Conservation (phyloP, 2,329 filamentous ascomycete species). For the Waltergamsia citrina region DNA sequence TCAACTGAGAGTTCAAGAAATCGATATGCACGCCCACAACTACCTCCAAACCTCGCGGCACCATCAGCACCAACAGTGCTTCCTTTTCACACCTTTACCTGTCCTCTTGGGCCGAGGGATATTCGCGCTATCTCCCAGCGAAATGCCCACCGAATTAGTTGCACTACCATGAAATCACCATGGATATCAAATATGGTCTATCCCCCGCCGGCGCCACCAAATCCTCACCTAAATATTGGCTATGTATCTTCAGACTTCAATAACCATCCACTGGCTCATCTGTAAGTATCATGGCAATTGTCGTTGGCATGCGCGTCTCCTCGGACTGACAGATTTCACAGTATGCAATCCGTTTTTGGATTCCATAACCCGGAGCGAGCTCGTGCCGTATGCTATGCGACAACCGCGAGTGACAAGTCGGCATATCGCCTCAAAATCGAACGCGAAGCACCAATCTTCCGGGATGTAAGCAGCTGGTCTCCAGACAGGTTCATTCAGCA, state of each 20-base stretch:
- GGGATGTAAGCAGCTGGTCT: conserved; percentile 80
- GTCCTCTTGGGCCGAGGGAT: conserved; percentile 81
- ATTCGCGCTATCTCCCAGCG: conserved; percentile 91
- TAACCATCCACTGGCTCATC: conserved; percentile 89
- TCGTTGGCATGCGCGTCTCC: not conserved
- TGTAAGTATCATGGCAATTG: conserved; percentile 38
- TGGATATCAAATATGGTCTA: conserved; percentile 81
- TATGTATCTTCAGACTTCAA: conserved; percentile 99
- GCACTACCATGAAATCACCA: conserved; percentile 73
- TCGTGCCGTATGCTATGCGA: conserved; percentile 91
- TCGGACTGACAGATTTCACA: conserved; percentile 12
- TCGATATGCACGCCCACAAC: conserved; percentile 63
- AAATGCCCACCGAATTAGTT: conserved; percentile 88
- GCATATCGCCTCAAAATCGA: conserved; percentile 89
- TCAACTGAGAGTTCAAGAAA: too few relatives aligned
- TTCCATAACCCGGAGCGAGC: conserved; percentile 67
- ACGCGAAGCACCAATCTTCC: conserved; percentile 80
- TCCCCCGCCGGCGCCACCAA: conserved; percentile 74
- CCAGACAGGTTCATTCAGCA: conserved; percentile 77
- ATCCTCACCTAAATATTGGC: conserved; percentile 78
- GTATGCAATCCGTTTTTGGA: conserved; percentile 97
- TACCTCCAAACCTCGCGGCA: conserved; percentile 64
- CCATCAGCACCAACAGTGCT: conserved; percentile 89
- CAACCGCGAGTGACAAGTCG: conserved; percentile 82
- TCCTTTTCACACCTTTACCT: conserved; percentile 97